Evolutionary conservation across 768 basidiomycete species (phyloP).

Genomic region (Tubosaeta sp.): DNA sequence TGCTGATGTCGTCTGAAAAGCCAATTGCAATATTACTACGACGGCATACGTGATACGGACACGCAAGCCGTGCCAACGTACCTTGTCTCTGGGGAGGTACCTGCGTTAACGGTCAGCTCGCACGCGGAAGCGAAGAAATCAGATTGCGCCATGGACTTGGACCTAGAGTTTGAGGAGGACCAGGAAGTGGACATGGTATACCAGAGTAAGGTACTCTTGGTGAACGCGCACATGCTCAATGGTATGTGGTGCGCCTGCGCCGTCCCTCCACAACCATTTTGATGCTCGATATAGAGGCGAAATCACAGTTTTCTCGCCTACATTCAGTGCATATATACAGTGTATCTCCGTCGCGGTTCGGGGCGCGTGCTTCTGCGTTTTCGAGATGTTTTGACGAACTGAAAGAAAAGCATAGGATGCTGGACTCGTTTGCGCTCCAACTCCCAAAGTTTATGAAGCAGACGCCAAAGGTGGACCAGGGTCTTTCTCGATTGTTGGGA

Average conservation of each 20-base stretch:
- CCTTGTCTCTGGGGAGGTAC: constrained; percentile 56
- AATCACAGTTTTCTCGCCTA: constrained; percentile 49
- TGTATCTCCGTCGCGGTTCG: constrained; percentile 61
- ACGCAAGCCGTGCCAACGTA: constrained; percentile 55
- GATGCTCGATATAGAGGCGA: constrained; percentile 39
- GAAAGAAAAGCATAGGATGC: constrained; percentile 36
- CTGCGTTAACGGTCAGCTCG: constrained; percentile 11
- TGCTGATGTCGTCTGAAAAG: constrained; percentile 32
- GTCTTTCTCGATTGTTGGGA: constrained; percentile 32
- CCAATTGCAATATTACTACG: constrained; percentile 58
- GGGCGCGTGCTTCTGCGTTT: constrained; percentile 22
- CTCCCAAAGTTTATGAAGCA: constrained; percentile 26
- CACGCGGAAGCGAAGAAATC: constrained; percentile 4
- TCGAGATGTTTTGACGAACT: not conserved
- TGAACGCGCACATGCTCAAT: constrained; percentile 61
- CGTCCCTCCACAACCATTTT: not conserved
- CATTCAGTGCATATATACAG: constrained; percentile 65
- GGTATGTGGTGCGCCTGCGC: constrained; percentile 38
- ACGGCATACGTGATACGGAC: constrained; percentile 35
- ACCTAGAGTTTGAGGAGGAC: constrained; percentile 39
- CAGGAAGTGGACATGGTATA: constrained; percentile 40
- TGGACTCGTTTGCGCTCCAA: constrained; percentile 37
- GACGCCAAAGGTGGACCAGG: constrained; percentile 28
- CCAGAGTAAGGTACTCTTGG: constrained; percentile 51
- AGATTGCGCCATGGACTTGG: constrained; percentile 26